Evolutionary conservation across 169 alveolate species (phyloP).

Genomic region (Eimeria praecox): DNA sequence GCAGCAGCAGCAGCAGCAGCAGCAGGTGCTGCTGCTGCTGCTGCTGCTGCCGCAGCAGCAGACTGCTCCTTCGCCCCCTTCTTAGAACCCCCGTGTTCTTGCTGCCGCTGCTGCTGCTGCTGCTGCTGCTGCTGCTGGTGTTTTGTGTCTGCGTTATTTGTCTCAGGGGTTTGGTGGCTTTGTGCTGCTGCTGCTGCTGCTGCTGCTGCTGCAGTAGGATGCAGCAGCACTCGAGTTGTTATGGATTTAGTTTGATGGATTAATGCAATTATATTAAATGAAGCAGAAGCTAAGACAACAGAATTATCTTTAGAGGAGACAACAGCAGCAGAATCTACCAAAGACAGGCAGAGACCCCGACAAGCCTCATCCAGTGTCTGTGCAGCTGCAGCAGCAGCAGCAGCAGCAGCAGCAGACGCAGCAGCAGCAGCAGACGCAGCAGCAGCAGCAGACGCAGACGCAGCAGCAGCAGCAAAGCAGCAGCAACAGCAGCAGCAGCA

Average conservation of each 20-base stretch:
- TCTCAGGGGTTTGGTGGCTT: neutral
- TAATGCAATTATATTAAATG: neutral
- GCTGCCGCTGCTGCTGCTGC: constrained; percentile 26
- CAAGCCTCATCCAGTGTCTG: constrained; percentile 9
- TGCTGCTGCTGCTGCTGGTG: constrained; percentile 23
- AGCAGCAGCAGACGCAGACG: neutral
- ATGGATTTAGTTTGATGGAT: neutral
- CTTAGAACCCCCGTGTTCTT: neutral
- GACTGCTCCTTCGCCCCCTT: neutral
- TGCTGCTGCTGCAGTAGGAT: neutral
- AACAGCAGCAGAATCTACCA: neutral
- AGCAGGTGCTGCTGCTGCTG: neutral
- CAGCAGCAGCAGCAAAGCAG: neutral
- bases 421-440: neutral
- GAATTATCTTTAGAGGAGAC: neutral
- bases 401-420: neutral
- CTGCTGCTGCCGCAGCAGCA: constrained; percentile 30
- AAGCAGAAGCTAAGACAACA: neutral
- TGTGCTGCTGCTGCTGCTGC: neutral
- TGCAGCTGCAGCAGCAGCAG: constrained; percentile 32
- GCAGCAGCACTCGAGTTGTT: neutral
- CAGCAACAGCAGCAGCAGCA: neutral
- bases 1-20: constrained; percentile 19
- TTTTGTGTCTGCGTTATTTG: neutral
- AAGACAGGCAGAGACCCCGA: neutral